phyloP scores from a whole-genome alignment of 2,329 filamentous ascomycete species.

The Fusarium sp. region DNA sequence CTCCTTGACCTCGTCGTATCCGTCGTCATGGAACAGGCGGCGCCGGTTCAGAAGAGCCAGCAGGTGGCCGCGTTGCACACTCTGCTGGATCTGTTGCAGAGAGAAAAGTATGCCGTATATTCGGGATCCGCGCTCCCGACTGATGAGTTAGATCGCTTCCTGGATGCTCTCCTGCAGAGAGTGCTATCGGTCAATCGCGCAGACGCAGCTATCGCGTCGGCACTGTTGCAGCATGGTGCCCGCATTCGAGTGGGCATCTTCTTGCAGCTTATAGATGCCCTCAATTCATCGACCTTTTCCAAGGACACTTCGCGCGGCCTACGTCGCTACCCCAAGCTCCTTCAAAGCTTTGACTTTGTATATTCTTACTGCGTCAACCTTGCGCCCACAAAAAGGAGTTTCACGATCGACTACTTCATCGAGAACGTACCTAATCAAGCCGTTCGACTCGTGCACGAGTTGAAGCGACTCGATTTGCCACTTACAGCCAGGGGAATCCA shows the following conservation, averaged over 20 bases:
- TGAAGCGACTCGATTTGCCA: not conserved
- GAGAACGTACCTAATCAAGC: not conserved
- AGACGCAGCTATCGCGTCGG: not conserved
- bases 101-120: not conserved
- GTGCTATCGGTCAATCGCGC: not conserved
- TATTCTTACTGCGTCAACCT: not conserved
- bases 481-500: not conserved
- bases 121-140: not conserved
- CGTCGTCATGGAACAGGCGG: not conserved
- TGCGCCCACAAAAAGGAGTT: not conserved
- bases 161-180: not conserved
- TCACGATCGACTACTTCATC: not conserved
- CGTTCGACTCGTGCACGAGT: not conserved
- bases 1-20: not conserved
- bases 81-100: not conserved
- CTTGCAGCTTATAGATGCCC: not conserved
- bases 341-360: not conserved
- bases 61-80: not conserved
- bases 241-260: not conserved
- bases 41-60: not conserved
- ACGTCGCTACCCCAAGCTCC: not conserved
- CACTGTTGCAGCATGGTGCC: not conserved
- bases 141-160: not conserved
- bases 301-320: not conserved
- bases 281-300: not conserved